These are phyloP conservation scores for Aspergillus ruber DNA, from an alignment of 2,329 filamentous ascomycete species.

Conservation along the genomic window DNA sequence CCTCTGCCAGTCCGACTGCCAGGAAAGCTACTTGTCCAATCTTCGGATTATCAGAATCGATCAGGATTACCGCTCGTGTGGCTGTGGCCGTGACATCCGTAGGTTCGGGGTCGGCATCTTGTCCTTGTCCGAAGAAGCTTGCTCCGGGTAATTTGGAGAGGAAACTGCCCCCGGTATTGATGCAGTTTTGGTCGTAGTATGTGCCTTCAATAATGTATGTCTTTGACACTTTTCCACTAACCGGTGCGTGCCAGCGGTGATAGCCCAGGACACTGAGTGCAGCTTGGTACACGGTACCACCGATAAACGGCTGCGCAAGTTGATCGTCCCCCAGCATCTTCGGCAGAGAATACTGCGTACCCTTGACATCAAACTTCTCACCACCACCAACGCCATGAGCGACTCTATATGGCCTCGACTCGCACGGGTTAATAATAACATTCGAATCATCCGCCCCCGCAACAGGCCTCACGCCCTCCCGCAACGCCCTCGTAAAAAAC, in stretches of 20 bases:
- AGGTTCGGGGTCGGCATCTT: slow-evolving; percentile 19
- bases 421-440: slow-evolving; percentile 58
- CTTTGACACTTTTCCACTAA: slow-evolving; percentile 54
- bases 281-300: slow-evolving; percentile 63
- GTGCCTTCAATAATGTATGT: slow-evolving; percentile 56
- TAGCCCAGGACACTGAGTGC: slow-evolving; percentile 62
- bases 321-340: slow-evolving; percentile 57
- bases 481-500: slow-evolving; percentile 59
- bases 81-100: slow-evolving; percentile 48
- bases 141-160: too few relatives aligned
- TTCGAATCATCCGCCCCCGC: slow-evolving; percentile 45
- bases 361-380: slow-evolving; percentile 62
- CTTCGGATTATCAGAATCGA: slow-evolving; percentile 59
- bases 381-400: slow-evolving; percentile 46
- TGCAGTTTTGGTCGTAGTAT: slow-evolving; percentile 50
- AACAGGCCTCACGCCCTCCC: slow-evolving; percentile 50
- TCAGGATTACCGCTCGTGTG: slow-evolving; percentile 61
- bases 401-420: slow-evolving; percentile 53
- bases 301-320: slow-evolving; percentile 47
- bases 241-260: slow-evolving; percentile 64
- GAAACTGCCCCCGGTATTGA: neutral
- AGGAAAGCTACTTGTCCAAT: slow-evolving; percentile 65
- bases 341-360: slow-evolving; percentile 57
- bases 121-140: slow-evolving; percentile 2
- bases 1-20: slow-evolving; percentile 68